Evolutionary conservation across 2,329 filamentous ascomycete genomes (phyloP), one percentile per base, ranked within the genome.

Genomic region (Biscogniauxia mediterranea): DNA sequence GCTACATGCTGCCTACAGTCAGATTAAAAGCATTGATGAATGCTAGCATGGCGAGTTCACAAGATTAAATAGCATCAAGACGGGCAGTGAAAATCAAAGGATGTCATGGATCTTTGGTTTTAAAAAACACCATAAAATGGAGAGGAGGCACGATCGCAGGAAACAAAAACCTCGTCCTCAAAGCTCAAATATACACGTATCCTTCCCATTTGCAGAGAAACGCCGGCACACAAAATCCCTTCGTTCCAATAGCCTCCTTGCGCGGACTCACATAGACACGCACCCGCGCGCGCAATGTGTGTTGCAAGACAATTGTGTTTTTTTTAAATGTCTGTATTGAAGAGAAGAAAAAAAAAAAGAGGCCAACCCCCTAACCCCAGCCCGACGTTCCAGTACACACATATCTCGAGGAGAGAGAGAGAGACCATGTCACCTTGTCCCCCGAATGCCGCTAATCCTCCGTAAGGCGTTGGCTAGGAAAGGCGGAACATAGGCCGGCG

Each of bases 391-490:
- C 50, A 52, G 50, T 3, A 52, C 38, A 46, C 28, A 32, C 28
- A 5, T 32, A 5, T n/a, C 38, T 46, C 38, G 38, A 46, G 11
- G 38, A 46, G 38, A 46, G 11, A 11, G 17, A 17, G 17, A 15
- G 38, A 46, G 2, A 3, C 2, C 23, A 23, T n/a, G 38, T 54
- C 62, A 42, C 38, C 59, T 57, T 62, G 60, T 52, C 52, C 63
- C 55, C 38, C 56, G 50, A 42, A 57, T 65, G 56, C 68, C 70
- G 58, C 66, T 70, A 49, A 73, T 64, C 60, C 67, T 66, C 52
- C 66, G 60, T 19, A 71, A 68, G 55, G 67, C 68, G 54, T 57
- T 70, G 32, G 66, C 62, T 50, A 72, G 55, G 58, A 73, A 46
- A 28, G 64, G 65, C 61, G 64, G 60, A 56, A 70, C 54, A 55